Evolutionary conservation across 106 monocot species (phyloP), one percentile per base, ranked within the genome.

Genomic region (Dioscorea zingiberensis): DNA sequence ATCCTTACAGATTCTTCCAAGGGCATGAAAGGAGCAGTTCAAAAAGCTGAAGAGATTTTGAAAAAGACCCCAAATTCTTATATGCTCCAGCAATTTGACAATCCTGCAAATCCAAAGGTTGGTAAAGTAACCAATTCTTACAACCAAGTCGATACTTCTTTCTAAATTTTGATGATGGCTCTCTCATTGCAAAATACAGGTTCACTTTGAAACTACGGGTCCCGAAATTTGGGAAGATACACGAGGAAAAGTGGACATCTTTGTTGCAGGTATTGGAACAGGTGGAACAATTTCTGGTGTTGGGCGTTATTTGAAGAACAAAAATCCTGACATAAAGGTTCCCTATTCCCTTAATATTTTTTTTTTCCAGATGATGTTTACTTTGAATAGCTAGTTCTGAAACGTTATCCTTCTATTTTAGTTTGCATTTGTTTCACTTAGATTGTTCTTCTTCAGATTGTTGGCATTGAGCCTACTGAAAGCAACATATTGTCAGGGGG

Each of bases 71-170:
- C 91, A 0, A 74, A 90, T 80, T 66, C 87, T 14, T 95, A 88
- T 74, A 95, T 95, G 85, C 91, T 95, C 29, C 95, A 95, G 67
- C n/a, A n/a, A n/a, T n/a, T n/a, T n/a, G n/a, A n/a, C n/a, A n/a
- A n/a, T n/a, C n/a, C n/a, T n/a, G n/a, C 95, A 95, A 58, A n/a
- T n/a, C n/a, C n/a, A n/a, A n/a, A n/a, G n/a, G n/a, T n/a, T n/a
- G n/a, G n/a, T n/a, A n/a, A n/a, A n/a, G n/a, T n/a, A n/a, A n/a
- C n/a, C n/a, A n/a, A n/a, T n/a, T n/a, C n/a, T n/a, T n/a, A n/a
- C n/a, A n/a, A n/a, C n/a, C n/a, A n/a, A n/a, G n/a, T n/a, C n/a
- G n/a, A n/a, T n/a, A n/a, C n/a, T n/a, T n/a, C n/a, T n/a, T n/a
- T n/a, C n/a, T n/a, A n/a, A n/a, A n/a, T 21, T 66, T 13, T 60